phyloP scores from a whole-genome alignment of 805 yeast species.

The Metschnikowia lochheadii region DNA sequence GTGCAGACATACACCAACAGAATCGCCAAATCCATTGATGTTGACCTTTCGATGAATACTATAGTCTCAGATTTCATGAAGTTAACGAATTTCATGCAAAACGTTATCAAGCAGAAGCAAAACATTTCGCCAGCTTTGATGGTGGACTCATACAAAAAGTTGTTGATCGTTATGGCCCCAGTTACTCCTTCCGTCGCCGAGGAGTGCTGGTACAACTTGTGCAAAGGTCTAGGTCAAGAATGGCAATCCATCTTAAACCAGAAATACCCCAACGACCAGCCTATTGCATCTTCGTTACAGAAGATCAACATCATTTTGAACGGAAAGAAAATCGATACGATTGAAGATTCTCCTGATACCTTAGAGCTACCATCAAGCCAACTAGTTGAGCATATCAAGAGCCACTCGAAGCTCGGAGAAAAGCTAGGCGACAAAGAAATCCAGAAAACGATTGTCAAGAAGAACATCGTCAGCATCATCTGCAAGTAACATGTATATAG shows the following conservation, averaged over 20 bases:
- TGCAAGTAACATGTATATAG: conserved; percentile 12
- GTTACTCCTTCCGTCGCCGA: conserved; percentile 80
- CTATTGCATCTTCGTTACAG: conserved; percentile 34
- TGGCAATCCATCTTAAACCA: conserved; percentile 53
- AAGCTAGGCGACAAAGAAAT: conserved; percentile 40
- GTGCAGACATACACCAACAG: conserved; percentile 44
- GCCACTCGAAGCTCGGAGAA: conserved; percentile 16
- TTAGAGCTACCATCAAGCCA: conserved; percentile 35
- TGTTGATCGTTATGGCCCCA: conserved; percentile 68
- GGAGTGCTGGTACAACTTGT: conserved; percentile 62
- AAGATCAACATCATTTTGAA: conserved; percentile 64
- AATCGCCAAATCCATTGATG: conserved; percentile 57
- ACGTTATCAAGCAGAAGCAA: conserved; percentile 32
- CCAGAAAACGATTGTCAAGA: conserved; percentile 54
- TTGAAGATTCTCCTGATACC: conserved; percentile 36
- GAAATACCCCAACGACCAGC: conserved; percentile 60
- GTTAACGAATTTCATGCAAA: conserved; percentile 49
- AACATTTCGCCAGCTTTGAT: conserved; percentile 38
- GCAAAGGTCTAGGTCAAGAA: conserved; percentile 13
- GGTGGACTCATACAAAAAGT: conserved; percentile 45
- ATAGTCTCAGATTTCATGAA: conserved; percentile 90
- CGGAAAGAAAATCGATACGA: conserved; percentile 60
- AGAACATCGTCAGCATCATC: conserved; percentile 43
- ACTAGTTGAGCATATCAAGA: conserved; percentile 44
- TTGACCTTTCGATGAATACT: conserved; percentile 68